phyloP scores from a whole-genome alignment of 306 rosid genomes.

The Phaseolus lunatus region DNA sequence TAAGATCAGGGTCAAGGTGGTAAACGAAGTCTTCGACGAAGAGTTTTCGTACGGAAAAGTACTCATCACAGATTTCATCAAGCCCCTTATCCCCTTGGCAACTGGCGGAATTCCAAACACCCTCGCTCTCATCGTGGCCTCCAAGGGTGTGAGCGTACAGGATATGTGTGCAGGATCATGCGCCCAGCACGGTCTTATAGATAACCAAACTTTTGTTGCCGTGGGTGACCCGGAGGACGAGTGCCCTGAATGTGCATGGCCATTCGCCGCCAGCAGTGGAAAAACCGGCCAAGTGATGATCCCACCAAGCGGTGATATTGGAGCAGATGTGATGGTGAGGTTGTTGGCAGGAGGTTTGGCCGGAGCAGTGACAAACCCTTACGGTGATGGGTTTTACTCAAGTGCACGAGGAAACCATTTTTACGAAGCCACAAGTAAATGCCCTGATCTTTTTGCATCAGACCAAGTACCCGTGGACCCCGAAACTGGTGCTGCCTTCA shows the following conservation, averaged over 20 bases:
- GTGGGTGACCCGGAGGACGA: conserved; percentile 64
- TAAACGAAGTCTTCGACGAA: conserved; percentile 34
- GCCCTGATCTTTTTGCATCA: conserved; percentile 43
- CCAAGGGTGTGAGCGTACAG: conserved; percentile 52
- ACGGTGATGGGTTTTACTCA: conserved; percentile 44
- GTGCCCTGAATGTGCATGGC: conserved; percentile 72
- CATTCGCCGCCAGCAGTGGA: conserved; percentile 18
- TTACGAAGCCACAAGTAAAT: conserved; percentile 42
- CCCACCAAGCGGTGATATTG: conserved; percentile 57
- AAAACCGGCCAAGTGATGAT: conserved; percentile 3
- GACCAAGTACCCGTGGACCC: conserved; percentile 43
- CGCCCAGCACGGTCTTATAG: conserved; percentile 57
- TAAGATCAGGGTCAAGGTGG: conserved; percentile 40
- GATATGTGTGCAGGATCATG: conserved; percentile 61
- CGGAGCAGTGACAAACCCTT: conserved; percentile 61
- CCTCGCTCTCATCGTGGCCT: conserved; percentile 46
- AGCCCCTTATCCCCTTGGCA: conserved; percentile 34
- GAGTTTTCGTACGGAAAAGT: conserved; percentile 55
- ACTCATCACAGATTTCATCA: conserved; percentile 55
- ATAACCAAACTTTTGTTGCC: conserved; percentile 45
- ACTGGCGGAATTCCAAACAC: conserved; percentile 43
- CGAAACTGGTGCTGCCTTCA: conserved; percentile 46
- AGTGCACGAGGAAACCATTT: not conserved
- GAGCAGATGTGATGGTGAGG: conserved; percentile 57
- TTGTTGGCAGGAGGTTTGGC: conserved; percentile 67